Evolutionary conservation across 208 protist genomes (phyloP).

Genomic region (Wallacemonas sp.): DNA sequence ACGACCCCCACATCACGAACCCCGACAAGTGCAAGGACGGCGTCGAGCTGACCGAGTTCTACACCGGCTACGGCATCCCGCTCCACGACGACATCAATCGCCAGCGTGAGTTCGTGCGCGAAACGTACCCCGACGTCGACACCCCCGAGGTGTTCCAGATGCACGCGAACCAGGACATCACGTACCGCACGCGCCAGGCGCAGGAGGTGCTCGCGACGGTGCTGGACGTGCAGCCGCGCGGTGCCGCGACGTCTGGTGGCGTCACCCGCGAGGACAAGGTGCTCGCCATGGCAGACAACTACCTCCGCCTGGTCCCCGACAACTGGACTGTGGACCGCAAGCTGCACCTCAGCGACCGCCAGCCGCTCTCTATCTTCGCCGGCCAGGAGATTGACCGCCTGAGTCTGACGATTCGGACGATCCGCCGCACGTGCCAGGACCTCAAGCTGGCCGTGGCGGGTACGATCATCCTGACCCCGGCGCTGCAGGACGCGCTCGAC

Average conservation of each 20-base stretch:
- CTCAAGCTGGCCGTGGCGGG: constrained; percentile 97
- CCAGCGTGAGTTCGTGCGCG: constrained; percentile 93
- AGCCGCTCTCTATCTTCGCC: constrained; percentile 97
- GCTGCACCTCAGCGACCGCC: constrained; percentile 74
- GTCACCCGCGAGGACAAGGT: constrained; percentile 94
- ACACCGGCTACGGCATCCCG: constrained; percentile 85
- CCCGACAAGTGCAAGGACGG: constrained; percentile 85
- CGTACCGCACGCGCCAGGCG: constrained; percentile 91
- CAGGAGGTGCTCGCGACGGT: constrained; percentile 95
- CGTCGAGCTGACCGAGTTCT: constrained; percentile 86
- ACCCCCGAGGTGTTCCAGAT: constrained; percentile 97
- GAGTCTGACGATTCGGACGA: constrained; percentile 70
- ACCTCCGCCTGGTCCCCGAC: constrained; percentile 90
- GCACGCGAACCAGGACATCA: constrained; percentile 97
- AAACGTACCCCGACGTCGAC: constrained; percentile 95
- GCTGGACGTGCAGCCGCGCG: constrained; percentile 96
- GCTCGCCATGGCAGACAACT: constrained; percentile 85
- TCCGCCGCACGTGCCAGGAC: constrained; percentile 91
- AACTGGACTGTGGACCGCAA: constrained; percentile 91
- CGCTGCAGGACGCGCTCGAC: constrained; percentile 94
- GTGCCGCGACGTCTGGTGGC: constrained; percentile 77
- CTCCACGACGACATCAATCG: constrained; percentile 94
- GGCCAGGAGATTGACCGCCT: constrained; percentile 97
- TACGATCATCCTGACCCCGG: constrained; percentile 97
- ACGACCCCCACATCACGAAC: constrained; percentile 90